Conservation (phyloP, 768 basidiomycete genomes). For the Cyathus striatus region DNA sequence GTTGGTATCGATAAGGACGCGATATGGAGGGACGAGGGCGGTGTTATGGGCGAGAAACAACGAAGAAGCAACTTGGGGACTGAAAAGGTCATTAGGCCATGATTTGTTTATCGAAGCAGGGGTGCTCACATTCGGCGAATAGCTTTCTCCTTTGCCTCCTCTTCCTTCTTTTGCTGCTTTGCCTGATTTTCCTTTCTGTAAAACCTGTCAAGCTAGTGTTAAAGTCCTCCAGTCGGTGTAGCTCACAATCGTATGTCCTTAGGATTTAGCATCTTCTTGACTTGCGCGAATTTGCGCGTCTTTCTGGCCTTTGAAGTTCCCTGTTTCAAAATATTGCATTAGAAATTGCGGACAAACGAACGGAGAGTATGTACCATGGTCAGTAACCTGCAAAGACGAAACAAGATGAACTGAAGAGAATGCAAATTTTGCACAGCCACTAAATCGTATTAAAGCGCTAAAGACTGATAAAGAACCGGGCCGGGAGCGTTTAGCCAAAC, state of each 20-base stretch:
- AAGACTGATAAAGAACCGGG: no score
- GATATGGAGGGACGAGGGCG: slow-evolving; percentile 93
- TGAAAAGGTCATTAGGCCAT: slow-evolving; percentile 21
- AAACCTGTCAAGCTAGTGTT: slow-evolving; percentile 2
- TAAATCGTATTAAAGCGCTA: no score
- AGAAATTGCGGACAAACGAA: slow-evolving; percentile 2
- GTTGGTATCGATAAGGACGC: slow-evolving; percentile 97
- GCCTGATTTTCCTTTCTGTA: slow-evolving; percentile 88
- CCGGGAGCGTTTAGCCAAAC: no score
- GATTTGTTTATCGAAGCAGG: slow-evolving; percentile 4
- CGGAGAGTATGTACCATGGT: slow-evolving; percentile 8
- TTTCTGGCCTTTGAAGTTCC: slow-evolving; percentile 91
- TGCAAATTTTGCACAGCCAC: slow-evolving; percentile 18
- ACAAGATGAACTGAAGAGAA: slow-evolving; percentile 1
- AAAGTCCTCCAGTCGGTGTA: neutral
- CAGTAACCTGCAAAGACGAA: slow-evolving; percentile 4
- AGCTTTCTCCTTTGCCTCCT: slow-evolving; percentile 73
- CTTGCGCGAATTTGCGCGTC: slow-evolving; percentile 90
- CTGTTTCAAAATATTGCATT: slow-evolving; percentile 30
- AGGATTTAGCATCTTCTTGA: slow-evolving; percentile 92
- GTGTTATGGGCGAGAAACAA: slow-evolving; percentile 94
- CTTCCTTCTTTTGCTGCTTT: slow-evolving; percentile 83
- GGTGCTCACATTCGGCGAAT: slow-evolving; percentile 71
- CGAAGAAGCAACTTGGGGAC: slow-evolving; percentile 84
- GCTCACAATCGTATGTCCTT: slow-evolving; percentile 88